Evolutionary conservation across 2,329 filamentous ascomycete genomes (phyloP).

Genomic region (Fusarium buxicola): DNA sequence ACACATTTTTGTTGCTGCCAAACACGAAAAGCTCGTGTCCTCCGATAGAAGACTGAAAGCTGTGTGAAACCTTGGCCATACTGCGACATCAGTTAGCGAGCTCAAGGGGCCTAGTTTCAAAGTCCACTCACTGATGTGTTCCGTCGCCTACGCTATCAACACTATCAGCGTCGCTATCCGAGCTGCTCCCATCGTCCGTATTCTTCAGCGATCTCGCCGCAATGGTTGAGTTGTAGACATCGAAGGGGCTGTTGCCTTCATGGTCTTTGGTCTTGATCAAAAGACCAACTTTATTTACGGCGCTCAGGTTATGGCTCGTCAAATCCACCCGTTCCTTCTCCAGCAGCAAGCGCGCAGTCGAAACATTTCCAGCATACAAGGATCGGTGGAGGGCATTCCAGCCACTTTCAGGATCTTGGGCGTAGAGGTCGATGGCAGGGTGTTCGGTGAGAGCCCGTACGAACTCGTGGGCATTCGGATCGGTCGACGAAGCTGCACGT

Average conservation of each 20-base stretch:
- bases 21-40: constrained; percentile 94
- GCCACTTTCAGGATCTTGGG: constrained; percentile 89
- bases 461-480: constrained; percentile 77
- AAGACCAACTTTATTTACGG: constrained; percentile 73
- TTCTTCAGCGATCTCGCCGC: constrained; percentile 75
- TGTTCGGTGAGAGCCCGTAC: constrained; percentile 84
- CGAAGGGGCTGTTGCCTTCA: constrained; percentile 94
- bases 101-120: not conserved
- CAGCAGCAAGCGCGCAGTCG: constrained; percentile 84
- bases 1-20: constrained; percentile 95
- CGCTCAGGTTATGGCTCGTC: constrained; percentile 68
- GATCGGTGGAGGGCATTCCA: constrained; percentile 96
- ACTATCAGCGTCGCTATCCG: constrained; percentile 66
- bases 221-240: constrained; percentile 90
- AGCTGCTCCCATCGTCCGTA: constrained; percentile 59
- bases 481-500: constrained; percentile 81
- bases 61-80: constrained; percentile 29
- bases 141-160: constrained; percentile 58
- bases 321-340: constrained; percentile 78
- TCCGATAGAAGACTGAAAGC: constrained; percentile 34
- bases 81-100: constrained; percentile 39
- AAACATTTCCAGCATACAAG: constrained; percentile 88
- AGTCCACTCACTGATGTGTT: constrained; percentile 46
- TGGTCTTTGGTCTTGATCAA: constrained; percentile 96
- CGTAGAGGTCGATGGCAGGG: constrained; percentile 85